Evolutionary conservation across 108 stramenopile genomes (phyloP), one percentile per base, ranked within the genome.

Genomic region (Epipyxis sp.): DNA sequence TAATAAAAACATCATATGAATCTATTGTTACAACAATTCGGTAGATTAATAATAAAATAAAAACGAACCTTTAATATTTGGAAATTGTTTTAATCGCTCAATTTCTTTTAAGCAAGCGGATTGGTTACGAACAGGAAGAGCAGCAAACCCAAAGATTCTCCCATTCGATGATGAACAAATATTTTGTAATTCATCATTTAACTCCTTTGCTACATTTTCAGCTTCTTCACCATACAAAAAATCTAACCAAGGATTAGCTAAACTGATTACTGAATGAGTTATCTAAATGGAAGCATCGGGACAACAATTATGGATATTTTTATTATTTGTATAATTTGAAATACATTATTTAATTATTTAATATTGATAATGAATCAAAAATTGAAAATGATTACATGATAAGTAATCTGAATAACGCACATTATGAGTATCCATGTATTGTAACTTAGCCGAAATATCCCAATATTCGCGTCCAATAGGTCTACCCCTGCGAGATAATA

Each of bases 211-310:
- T 40, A 83, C 27, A 10, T 20, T 20, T 32, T 40, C 50, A 27
- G 82, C 82, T 1, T 77, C 82, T 27, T 2, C 34, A 20, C 61
- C 35, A 2, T 46, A 29, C 65, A 83, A 44, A 43, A 83, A 83
- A 54, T 83, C 79, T 79, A 83, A 68, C 82, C 82, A 83, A 0
- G 82, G 82, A 54, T 83, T 83, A 41, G 82, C 82, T 1, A 79
- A 57, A 43, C 43, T 59, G 57, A 74, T 30, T 16, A 76, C 41
- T 29, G 58, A 40, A 3, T 39, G 20, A 29, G 58, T 29, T 25
- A 78, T 69, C n/a, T n/a, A 25, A 59, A 41, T 25, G 25, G 67
- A 25, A 25, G 37, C 25, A 41, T 68, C 37, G n/a, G n/a, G 54
- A 25, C 54, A n/a, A n/a, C 37, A 32, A 78, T 27, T 42, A 78